Conservation (phyloP, 2,329 filamentous ascomycete species). For the Fusarium illudens region DNA sequence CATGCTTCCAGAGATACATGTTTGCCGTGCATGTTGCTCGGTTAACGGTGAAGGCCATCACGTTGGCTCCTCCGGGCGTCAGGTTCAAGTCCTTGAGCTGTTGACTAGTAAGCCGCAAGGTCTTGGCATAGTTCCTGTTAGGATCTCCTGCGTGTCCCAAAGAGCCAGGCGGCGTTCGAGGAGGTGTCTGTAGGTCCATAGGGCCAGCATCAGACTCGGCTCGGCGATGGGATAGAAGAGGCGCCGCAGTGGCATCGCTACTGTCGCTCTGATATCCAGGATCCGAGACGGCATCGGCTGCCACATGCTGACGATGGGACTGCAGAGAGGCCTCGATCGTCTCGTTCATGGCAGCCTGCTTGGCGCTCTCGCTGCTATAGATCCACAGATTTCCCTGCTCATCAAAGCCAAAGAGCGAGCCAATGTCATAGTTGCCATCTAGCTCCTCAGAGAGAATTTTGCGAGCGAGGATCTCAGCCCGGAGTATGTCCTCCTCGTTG, state of each 20-base stretch:
- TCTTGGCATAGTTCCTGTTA: conserved; percentile 94
- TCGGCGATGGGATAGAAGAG: conserved; percentile 63
- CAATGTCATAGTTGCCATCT: conserved; percentile 95
- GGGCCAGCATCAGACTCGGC: conserved; percentile 73
- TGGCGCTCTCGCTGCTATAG: conserved; percentile 96
- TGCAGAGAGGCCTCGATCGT: conserved; percentile 62
- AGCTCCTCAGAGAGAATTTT: conserved; percentile 93
- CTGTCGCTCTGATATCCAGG: conserved; percentile 96
- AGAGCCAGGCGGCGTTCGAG: conserved; percentile 71
- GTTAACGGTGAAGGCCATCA: conserved; percentile 97
- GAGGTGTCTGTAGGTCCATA: conserved; percentile 67
- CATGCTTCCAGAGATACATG: conserved; percentile 93
- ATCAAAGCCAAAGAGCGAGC: conserved; percentile 92
- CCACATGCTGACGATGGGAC: conserved; percentile 58
- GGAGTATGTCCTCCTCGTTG: conserved; percentile 89
- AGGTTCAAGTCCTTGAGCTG: conserved; percentile 88
- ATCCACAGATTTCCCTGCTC: conserved; percentile 99
- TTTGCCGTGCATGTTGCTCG: conserved; percentile 88
- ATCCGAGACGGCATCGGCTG: conserved; percentile 86
- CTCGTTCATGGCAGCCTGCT: conserved; percentile 81
- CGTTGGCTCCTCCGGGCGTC: conserved; percentile 87
- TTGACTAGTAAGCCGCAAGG: conserved; percentile 90
- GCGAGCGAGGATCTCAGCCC: conserved; percentile 91
- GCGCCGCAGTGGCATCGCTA: conserved; percentile 65
- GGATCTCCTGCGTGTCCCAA: conserved; percentile 71